Percentiles rank a stretch among this genome's conserved stretches.
These are phyloP conservation scores for Pholiota microspora DNA, from an alignment of 768 basidiomycete genomes.

Conservation along the genomic window DNA sequence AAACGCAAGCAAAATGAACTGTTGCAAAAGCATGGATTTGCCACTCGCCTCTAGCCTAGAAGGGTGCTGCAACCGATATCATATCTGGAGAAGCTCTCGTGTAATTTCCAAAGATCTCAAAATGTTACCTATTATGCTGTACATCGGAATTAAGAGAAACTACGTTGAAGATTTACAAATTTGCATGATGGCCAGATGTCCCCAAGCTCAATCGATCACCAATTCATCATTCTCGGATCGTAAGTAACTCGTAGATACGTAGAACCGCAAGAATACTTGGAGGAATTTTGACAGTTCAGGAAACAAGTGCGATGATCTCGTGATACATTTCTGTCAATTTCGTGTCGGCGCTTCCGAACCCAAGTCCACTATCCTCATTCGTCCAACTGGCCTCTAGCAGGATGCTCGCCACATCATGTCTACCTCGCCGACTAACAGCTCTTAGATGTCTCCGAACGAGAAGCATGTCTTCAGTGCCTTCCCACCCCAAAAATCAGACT, in stretches of 20 bases:
- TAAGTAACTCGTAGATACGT: too few relatives aligned
- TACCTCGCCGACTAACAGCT: slow-evolving; percentile 12
- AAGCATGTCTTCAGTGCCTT: slow-evolving; percentile 10
- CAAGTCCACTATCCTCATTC: too few relatives aligned
- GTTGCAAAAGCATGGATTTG: slow-evolving; percentile 59
- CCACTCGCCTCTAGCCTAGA: slow-evolving; percentile 57
- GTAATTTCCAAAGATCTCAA: slow-evolving; percentile 1
- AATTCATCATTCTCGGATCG: too few relatives aligned
- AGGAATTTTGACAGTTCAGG: too few relatives aligned
- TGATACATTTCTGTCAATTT: slow-evolving; percentile 5
- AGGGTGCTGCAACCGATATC: too few relatives aligned
- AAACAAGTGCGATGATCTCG: not conserved
- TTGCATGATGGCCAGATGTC: too few relatives aligned
- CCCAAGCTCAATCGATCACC: too few relatives aligned
- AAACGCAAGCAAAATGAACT: slow-evolving; percentile 62
- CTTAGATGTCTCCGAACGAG: slow-evolving; percentile 12
- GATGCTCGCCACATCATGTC: slow-evolving; percentile 19
- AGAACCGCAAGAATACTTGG: too few relatives aligned
- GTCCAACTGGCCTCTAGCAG: slow-evolving; percentile 1
- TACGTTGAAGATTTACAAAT: too few relatives aligned
- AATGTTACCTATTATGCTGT: not conserved
- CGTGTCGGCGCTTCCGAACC: too few relatives aligned
- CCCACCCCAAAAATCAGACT: not conserved
- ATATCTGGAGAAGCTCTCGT: too few relatives aligned
- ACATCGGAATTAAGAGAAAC: too few relatives aligned